phyloP scores from a whole-genome alignment of 2,329 filamentous ascomycete genomes.

The Pyrenophora seminiperda region DNA sequence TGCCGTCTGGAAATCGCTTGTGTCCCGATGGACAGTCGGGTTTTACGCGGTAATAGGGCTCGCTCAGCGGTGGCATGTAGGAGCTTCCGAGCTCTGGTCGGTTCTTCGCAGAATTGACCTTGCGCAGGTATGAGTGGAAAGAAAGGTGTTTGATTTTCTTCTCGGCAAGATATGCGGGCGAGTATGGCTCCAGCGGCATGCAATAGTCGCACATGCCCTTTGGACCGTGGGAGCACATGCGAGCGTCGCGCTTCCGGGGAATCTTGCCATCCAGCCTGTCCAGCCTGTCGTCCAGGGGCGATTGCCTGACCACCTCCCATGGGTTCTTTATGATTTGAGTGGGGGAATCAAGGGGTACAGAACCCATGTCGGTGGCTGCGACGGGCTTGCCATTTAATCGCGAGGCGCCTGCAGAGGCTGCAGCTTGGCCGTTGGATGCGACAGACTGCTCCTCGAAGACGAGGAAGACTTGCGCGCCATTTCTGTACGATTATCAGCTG shows the following conservation, averaged over 20 bases:
- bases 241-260: conserved; percentile 69
- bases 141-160: conserved; percentile 99
- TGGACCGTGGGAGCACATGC: conserved; percentile 93
- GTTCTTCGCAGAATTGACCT: conserved; percentile 95
- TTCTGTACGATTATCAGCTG: conserved; percentile 57
- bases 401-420: conserved; percentile 54
- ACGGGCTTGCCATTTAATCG: conserved; percentile 80
- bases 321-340: conserved; percentile 76
- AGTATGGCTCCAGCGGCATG: conserved; percentile 94
- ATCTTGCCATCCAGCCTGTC: conserved; percentile 94
- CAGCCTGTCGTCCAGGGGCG: conserved; percentile 80
- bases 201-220: conserved; percentile 99
- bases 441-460: conserved; percentile 69
- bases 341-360: conserved; percentile 62
- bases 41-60: conserved; percentile 90
- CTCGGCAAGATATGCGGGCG: conserved; percentile 83
- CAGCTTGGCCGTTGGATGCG: conserved; percentile 56
- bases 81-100: conserved; percentile 92
- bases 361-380: conserved; percentile 69
- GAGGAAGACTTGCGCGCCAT: conserved; percentile 90
- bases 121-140: conserved; percentile 91
- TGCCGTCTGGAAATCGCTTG: conserved; percentile 90
- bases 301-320: conserved; percentile 92
- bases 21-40: conserved; percentile 91
- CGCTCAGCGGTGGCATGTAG: conserved; percentile 91